Conservation (phyloP, 805 yeast genomes). For the Candida morakotiae region DNA sequence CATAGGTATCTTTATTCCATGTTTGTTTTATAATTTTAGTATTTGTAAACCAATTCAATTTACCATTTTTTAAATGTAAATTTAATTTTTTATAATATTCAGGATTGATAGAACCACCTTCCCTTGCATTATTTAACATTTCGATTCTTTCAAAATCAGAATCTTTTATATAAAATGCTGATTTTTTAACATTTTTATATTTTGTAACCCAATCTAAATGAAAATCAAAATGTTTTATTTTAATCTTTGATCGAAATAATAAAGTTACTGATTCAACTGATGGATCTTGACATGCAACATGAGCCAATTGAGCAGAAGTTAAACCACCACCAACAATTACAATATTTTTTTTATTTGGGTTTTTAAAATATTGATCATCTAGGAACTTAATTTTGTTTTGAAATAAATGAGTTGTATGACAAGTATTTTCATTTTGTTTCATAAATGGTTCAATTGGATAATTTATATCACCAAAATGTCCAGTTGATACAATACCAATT, state of each 20-base stretch:
- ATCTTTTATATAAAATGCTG: slow-evolving; percentile 40
- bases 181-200: slow-evolving; percentile 41
- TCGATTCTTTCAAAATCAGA: slow-evolving; percentile 38
- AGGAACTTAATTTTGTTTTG: slow-evolving; percentile 16
- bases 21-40: slow-evolving; percentile 21
- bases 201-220: slow-evolving; percentile 50
- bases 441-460: slow-evolving; percentile 23
- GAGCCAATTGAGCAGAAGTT: slow-evolving; percentile 44
- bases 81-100: slow-evolving; percentile 33
- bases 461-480: slow-evolving; percentile 32
- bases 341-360: slow-evolving; percentile 11
- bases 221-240: slow-evolving; percentile 45
- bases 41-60: slow-evolving; percentile 22
- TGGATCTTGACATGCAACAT: slow-evolving; percentile 24
- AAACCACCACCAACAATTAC: slow-evolving; percentile 45
- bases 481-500: slow-evolving; percentile 30
- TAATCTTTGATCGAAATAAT: slow-evolving; percentile 32
- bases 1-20: slow-evolving; percentile 29
- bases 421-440: slow-evolving; percentile 20
- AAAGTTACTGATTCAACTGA: slow-evolving; percentile 31
- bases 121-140: slow-evolving; percentile 39
- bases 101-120: slow-evolving; percentile 46
- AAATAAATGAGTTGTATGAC: slow-evolving; percentile 37
- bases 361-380: slow-evolving; percentile 10
- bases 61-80: slow-evolving; percentile 27